A percentile compares a stretch with the other conserved stretches of the same genome.
These are phyloP conservation scores for Fomitopsis betulina DNA, from an alignment of 1,284 basidiomycete species.

Conservation along the genomic window DNA sequence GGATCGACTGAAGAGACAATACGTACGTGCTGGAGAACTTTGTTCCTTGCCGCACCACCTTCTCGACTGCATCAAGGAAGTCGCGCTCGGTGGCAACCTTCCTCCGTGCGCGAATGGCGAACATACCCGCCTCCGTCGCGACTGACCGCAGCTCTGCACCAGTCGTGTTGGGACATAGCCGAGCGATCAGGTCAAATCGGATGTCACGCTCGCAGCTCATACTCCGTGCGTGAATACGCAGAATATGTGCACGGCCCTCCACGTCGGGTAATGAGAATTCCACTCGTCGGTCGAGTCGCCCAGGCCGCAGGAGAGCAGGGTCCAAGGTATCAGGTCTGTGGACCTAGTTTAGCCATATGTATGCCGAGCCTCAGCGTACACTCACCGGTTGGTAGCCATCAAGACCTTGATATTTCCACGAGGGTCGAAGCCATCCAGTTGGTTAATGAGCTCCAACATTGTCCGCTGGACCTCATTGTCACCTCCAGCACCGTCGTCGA, in stretches of 20 bases:
- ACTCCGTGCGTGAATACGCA: conserved; percentile 95
- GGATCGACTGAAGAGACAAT: background rate
- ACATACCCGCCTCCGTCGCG: conserved; percentile 99
- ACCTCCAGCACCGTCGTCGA: conserved; percentile 98
- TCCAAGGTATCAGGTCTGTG: conserved; percentile 94
- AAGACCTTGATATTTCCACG: conserved; percentile 99
- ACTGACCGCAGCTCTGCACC: conserved; percentile 97
- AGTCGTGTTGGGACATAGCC: conserved; percentile 96
- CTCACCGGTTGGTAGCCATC: conserved; percentile 96
- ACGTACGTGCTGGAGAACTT: conserved; percentile 90
- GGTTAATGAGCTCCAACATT: conserved; percentile 99
- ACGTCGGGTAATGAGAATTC: conserved; percentile 96
- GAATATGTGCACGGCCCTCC: conserved; percentile 95
- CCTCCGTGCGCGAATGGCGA: conserved; percentile 93
- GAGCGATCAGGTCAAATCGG: conserved; percentile 95
- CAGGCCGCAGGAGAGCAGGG: conserved; percentile 93
- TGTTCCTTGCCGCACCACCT: conserved; percentile 95
- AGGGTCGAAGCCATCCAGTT: conserved; percentile 97
- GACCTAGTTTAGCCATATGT: conserved; percentile 2
- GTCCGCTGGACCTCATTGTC: conserved; percentile 99
- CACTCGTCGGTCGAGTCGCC: conserved; percentile 92
- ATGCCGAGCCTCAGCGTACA: background rate
- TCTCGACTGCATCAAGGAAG: conserved; percentile 97
- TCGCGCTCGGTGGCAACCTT: conserved; percentile 98
- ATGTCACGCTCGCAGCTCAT: conserved; percentile 99